These are phyloP conservation scores for Pythium phragmitis DNA, from an alignment of 352 stramenopile genomes.

Conservation along the genomic window DNA sequence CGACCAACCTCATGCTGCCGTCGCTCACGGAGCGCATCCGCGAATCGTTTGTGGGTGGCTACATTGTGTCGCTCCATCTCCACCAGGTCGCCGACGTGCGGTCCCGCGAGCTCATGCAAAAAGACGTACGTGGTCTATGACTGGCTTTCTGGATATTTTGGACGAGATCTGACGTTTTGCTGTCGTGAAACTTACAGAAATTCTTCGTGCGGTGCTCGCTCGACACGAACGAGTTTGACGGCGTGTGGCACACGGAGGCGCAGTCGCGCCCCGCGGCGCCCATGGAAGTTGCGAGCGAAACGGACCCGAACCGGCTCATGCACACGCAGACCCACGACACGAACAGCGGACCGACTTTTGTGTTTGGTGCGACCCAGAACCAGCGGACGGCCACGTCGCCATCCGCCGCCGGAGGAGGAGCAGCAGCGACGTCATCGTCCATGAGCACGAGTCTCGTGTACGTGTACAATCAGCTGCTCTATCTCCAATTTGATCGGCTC, in stretches of 20 bases:
- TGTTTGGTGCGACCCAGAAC: slow-evolving; percentile 15
- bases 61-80: slow-evolving; percentile 74
- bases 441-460: slow-evolving; percentile 41
- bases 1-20: slow-evolving; percentile 78
- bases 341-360: slow-evolving; percentile 21
- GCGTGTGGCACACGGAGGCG: slow-evolving; percentile 81
- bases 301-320: slow-evolving; percentile 2
- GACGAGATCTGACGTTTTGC: slow-evolving; percentile 2
- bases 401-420: slow-evolving; percentile 1
- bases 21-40: slow-evolving; percentile 80
- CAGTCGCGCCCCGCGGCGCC: slow-evolving; percentile 56
- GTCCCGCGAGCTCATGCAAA: slow-evolving; percentile 46
- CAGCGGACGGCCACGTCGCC: slow-evolving; percentile 13
- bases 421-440: not conserved
- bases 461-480: slow-evolving; percentile 78
- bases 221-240: slow-evolving; percentile 83
- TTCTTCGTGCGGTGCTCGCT: slow-evolving; percentile 86
- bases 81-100: slow-evolving; percentile 64
- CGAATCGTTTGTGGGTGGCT: slow-evolving; percentile 79
- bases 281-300: slow-evolving; percentile 32
- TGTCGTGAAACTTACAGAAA: slow-evolving; percentile 30
- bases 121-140: slow-evolving; percentile 35
- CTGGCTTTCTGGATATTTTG: too few species aligned
- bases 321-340: not conserved
- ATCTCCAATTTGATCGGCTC: slow-evolving; percentile 80